Evolutionary conservation across 1,139 yeast species (phyloP).

Genomic region (Meyerozyma athensensis): DNA sequence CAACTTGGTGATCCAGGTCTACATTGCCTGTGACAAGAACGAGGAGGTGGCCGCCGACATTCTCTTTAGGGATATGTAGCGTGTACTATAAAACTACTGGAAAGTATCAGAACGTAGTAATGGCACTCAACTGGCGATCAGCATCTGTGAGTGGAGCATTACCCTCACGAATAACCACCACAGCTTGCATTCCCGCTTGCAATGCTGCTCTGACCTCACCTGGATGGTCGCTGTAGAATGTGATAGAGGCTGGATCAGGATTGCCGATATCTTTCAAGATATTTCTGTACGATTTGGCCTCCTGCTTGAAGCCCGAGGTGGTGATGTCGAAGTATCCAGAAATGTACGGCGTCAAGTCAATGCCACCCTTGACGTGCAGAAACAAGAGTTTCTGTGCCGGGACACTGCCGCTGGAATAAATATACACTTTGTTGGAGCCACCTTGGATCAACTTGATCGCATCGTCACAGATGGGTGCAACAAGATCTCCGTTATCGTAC

Average conservation of each 20-base stretch:
- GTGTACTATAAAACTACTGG: background rate
- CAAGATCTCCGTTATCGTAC: conserved; percentile 65
- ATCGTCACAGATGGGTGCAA: conserved; percentile 74
- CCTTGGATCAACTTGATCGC: conserved; percentile 58
- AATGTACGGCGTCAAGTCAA: conserved; percentile 51
- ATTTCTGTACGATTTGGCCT: conserved; percentile 48
- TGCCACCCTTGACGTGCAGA: conserved; percentile 46
- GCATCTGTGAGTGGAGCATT: conserved; percentile 49
- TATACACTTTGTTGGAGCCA: conserved; percentile 38
- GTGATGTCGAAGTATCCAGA: conserved; percentile 79
- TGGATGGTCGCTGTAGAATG: conserved; percentile 75
- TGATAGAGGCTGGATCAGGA: conserved; percentile 26
- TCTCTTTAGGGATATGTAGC: conserved; percentile 54
- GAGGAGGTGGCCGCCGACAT: conserved; percentile 96
- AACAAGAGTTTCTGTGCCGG: conserved; percentile 80
- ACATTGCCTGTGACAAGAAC: conserved; percentile 96
- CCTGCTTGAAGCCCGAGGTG: conserved; percentile 73
- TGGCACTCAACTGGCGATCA: conserved; percentile 17
- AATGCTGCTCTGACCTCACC: conserved; percentile 69
- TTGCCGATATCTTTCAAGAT: conserved; percentile 49
- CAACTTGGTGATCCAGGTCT: conserved; percentile 83
- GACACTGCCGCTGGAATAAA: conserved; percentile 90
- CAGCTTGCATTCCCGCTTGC: conserved; percentile 56
- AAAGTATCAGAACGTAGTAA: conserved; percentile 3
- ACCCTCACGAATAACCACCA: conserved; percentile 70